These are phyloP conservation scores for Phytopythium aichiense DNA, from an alignment of 352 stramenopile genomes.

Conservation along the genomic window DNA sequence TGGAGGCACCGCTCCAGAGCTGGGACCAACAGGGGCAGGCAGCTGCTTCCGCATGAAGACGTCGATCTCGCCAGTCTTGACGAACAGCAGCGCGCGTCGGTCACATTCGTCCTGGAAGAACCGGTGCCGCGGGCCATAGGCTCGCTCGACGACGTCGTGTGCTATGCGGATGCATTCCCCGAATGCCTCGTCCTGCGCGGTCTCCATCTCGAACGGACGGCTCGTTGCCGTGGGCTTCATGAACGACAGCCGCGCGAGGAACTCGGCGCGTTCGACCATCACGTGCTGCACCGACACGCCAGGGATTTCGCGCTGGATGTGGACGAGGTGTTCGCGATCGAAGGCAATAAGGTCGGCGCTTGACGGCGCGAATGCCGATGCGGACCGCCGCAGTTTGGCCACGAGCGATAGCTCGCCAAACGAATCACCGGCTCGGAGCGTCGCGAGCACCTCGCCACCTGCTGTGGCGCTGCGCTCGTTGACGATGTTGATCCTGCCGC, in stretches of 20 bases:
- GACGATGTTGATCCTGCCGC: slow-evolving; percentile 74
- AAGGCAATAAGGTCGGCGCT: slow-evolving; percentile 72
- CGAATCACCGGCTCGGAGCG: slow-evolving; percentile 56
- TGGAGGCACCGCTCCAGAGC: background rate
- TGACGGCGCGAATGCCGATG: slow-evolving; percentile 52
- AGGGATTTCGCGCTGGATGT: slow-evolving; percentile 31
- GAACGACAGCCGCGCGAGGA: slow-evolving; percentile 53
- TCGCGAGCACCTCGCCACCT: slow-evolving; percentile 54
- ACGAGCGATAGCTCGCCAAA: slow-evolving; percentile 76
- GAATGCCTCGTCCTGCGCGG: slow-evolving; percentile 30
- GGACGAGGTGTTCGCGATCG: slow-evolving; percentile 49
- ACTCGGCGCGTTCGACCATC: slow-evolving; percentile 70
- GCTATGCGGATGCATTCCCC: slow-evolving; percentile 70
- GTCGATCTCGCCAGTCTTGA: slow-evolving; percentile 62
- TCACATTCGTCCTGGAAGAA: slow-evolving; percentile 54
- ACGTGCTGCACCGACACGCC: slow-evolving; percentile 64
- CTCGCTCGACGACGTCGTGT: slow-evolving; percentile 54
- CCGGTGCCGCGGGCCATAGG: slow-evolving; percentile 53
- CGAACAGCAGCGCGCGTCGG: slow-evolving; percentile 55
- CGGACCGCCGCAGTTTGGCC: slow-evolving; percentile 61
- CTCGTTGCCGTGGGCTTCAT: slow-evolving; percentile 25
- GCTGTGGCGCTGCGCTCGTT: slow-evolving; percentile 36
- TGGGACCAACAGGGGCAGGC: background rate
- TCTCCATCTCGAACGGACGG: background rate
- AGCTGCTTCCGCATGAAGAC: slow-evolving; percentile 40